Conservation (phyloP, 768 basidiomycete genomes). For the Mycena kentingensis region DNA sequence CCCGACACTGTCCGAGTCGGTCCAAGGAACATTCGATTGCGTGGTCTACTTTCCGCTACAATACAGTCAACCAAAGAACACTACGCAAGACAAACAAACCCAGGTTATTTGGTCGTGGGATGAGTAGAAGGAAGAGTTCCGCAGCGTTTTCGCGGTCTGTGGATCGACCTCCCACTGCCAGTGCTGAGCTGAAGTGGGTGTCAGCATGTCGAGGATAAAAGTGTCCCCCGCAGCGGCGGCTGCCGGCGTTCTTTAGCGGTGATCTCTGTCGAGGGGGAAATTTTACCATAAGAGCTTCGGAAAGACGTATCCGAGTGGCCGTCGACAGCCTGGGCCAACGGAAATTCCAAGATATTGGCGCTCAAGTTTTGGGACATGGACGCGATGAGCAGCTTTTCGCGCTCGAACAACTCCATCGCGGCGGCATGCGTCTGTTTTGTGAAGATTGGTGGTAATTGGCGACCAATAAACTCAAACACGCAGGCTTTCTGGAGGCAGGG, state of each 20-base stretch:
- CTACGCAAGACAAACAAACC: slow-evolving; percentile 26
- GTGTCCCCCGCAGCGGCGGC: slow-evolving; percentile 38
- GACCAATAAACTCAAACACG: slow-evolving; percentile 13
- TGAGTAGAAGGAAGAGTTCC: slow-evolving; percentile 27
- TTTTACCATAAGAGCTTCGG: slow-evolving; percentile 40
- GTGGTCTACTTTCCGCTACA: background rate
- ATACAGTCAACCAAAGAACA: background rate
- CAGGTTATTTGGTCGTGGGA: slow-evolving; percentile 34
- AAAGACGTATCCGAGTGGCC: slow-evolving; percentile 51
- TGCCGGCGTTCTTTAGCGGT: too few species aligned
- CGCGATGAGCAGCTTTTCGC: slow-evolving; percentile 39
- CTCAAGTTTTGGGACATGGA: slow-evolving; percentile 37
- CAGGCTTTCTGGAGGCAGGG: slow-evolving; percentile 13
- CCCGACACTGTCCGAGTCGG: slow-evolving; percentile 12
- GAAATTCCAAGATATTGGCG: slow-evolving; percentile 43
- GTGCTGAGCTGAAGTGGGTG: slow-evolving; percentile 29
- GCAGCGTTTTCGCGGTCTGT: slow-evolving; percentile 35
- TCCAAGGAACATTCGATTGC: slow-evolving; percentile 9
- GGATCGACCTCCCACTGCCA: slow-evolving; percentile 37
- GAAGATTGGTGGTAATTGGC: slow-evolving; percentile 10
- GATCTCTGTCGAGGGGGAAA: too few species aligned
- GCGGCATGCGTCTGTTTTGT: slow-evolving; percentile 7
- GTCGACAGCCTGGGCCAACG: slow-evolving; percentile 61
- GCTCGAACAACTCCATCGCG: slow-evolving; percentile 43
- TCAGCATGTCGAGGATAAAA: slow-evolving; percentile 38